These are phyloP conservation scores for Dianthus caryophyllus DNA, from an alignment of 148 eudicot genomes.

Conservation along the genomic window DNA sequence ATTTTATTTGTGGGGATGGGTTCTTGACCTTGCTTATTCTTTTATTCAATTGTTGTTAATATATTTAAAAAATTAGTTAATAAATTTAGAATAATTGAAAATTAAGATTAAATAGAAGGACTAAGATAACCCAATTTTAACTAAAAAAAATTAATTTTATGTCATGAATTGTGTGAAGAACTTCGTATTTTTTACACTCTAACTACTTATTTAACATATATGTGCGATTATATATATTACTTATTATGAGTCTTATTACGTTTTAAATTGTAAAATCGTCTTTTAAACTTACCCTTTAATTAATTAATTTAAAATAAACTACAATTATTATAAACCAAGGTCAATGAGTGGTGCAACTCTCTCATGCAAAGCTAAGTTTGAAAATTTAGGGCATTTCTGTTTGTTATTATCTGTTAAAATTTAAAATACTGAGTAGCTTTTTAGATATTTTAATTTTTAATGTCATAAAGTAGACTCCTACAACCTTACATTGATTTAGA, in stretches of 20 bases:
- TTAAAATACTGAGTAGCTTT: conserved; percentile 17
- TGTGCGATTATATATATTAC: too few species aligned
- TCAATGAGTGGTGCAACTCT: conserved; percentile 21
- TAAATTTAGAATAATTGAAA: conserved; percentile 1
- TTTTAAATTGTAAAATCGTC: too few species aligned
- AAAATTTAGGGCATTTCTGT: conserved; percentile 14
- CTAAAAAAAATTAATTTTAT: too few species aligned
- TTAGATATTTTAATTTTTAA: neutral
- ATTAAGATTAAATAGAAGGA: too few species aligned
- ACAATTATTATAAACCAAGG: conserved; percentile 9
- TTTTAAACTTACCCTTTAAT: too few species aligned
- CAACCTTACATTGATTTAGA: neutral
- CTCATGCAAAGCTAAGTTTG: neutral
- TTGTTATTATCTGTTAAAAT: conserved; percentile 13
- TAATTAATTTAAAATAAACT: too few species aligned
- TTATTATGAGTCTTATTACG: too few species aligned
- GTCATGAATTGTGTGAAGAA: too few species aligned
- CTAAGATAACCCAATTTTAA: too few species aligned
- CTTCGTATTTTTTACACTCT: too few species aligned
- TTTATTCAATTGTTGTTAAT: neutral
- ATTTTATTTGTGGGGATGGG: conserved; percentile 25
- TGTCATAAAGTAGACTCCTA: conserved; percentile 15
- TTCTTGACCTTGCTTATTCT: conserved; percentile 19
- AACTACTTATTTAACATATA: too few species aligned
- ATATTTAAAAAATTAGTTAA: neutral